Evolutionary conservation across 2,329 filamentous ascomycete genomes (phyloP).

Genomic region (Arthrobotrys pseudoclavata): DNA sequence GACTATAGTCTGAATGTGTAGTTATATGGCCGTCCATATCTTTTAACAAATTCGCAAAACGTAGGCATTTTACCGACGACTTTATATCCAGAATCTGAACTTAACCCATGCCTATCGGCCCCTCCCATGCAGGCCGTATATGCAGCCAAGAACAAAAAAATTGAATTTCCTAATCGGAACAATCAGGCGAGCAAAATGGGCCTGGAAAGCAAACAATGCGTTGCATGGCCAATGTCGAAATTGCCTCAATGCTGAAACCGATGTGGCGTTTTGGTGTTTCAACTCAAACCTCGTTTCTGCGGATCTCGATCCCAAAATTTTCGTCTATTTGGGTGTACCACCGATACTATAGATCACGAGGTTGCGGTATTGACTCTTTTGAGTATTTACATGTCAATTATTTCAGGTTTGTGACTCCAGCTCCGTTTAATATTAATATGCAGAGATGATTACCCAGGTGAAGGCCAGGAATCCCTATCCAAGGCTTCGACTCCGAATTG

Average conservation of each 20-base stretch:
- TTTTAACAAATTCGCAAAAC: background rate
- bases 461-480: background rate
- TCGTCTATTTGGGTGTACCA: too few species aligned
- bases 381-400: too few species aligned
- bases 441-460: too few species aligned
- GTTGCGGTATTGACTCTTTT: too few species aligned
- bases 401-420: too few species aligned
- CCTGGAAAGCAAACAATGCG: background rate
- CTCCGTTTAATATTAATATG: too few species aligned
- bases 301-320: too few species aligned
- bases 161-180: constrained; percentile 24
- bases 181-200: constrained; percentile 1
- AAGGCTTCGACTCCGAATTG: background rate
- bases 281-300: background rate
- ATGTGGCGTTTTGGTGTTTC: background rate
- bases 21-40: background rate
- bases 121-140: background rate
- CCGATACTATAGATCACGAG: too few species aligned
- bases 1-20: too few species aligned
- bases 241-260: background rate
- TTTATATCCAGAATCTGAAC: background rate
- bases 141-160: constrained; percentile 24
- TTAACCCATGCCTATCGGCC: background rate
- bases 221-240: background rate
- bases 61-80: background rate